These are phyloP conservation scores for Claviceps pazoutovae DNA, from an alignment of 2,329 filamentous ascomycete genomes.

Conservation along the genomic window DNA sequence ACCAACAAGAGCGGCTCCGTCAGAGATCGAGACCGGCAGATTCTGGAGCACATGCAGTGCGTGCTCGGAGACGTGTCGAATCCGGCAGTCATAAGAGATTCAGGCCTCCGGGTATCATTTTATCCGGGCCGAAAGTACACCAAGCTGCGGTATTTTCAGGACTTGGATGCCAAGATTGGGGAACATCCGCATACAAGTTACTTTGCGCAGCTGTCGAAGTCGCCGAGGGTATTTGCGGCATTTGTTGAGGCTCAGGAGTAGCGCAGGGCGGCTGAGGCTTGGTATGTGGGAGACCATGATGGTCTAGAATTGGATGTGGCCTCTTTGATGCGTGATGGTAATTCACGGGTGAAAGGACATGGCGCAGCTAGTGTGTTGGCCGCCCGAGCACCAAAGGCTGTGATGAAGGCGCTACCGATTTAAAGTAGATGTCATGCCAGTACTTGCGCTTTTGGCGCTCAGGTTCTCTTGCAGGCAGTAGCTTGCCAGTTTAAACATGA, in stretches of 20 bases:
- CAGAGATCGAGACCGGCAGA: constrained; percentile 3
- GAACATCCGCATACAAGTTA: constrained; percentile 1
- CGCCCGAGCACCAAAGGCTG: too few relatives aligned
- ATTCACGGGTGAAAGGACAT: too few relatives aligned
- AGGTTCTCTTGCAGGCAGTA: too few relatives aligned
- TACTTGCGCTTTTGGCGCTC: too few relatives aligned
- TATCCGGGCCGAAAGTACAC: constrained; percentile 1
- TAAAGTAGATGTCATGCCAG: too few relatives aligned
- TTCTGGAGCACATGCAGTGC: constrained; percentile 2
- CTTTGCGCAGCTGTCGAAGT: constrained; percentile 4
- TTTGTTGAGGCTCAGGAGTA: constrained; percentile 3
- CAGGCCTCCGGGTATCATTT: constrained; percentile 3
- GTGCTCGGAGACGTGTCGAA: constrained; percentile 1
- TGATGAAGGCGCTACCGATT: too few relatives aligned
- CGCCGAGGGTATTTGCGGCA: constrained; percentile 7
- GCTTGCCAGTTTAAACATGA: too few relatives aligned
- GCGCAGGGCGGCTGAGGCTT: not conserved
- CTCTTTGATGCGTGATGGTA: not conserved
- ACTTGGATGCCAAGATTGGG: constrained; percentile 3
- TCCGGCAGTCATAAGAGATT: not conserved
- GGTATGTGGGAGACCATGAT: not conserved
- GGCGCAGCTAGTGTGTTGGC: too few relatives aligned
- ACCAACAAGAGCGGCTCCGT: not conserved
- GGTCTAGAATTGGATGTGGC: not conserved
- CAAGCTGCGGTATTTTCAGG: constrained; percentile 2